These are phyloP conservation scores for Carallia pectinifolia DNA, from an alignment of 345 rosid species.

Conservation along the genomic window DNA sequence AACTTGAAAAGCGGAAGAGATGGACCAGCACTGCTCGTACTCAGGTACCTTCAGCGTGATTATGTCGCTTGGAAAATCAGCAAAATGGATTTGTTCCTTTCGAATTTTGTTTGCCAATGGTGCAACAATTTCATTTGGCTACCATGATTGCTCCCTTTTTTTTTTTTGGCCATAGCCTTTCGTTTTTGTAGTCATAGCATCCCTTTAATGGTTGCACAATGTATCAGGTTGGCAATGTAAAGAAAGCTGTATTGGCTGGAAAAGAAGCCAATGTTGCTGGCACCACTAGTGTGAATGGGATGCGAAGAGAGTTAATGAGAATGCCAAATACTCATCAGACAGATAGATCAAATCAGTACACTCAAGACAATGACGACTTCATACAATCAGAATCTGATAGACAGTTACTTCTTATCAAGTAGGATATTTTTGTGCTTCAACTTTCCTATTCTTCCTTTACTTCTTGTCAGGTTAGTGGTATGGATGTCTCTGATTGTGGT, in stretches of 20 bases:
- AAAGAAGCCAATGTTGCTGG: conserved; percentile 48
- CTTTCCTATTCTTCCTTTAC: neutral
- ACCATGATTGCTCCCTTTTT: no score
- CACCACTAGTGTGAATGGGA: conserved; percentile 47
- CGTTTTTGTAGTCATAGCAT: neutral
- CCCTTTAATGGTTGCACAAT: conserved; percentile 17
- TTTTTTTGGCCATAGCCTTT: no score
- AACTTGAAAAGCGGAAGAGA: conserved; percentile 88
- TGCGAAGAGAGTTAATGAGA: conserved; percentile 83
- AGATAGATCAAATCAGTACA: conserved; percentile 56
- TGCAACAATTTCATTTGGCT: no score
- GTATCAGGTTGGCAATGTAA: conserved; percentile 67
- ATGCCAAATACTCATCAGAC: conserved; percentile 60
- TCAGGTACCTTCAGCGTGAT: conserved; percentile 43
- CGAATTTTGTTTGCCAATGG: no score
- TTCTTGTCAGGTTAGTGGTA: no score
- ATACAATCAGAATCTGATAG: conserved; percentile 93
- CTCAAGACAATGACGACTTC: conserved; percentile 65
- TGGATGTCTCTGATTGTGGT: neutral
- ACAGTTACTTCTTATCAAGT: conserved; percentile 91
- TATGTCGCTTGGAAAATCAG: neutral
- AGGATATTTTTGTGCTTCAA: conserved; percentile 18
- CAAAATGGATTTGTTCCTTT: no score
- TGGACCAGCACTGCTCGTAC: conserved; percentile 84
- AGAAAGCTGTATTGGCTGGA: conserved; percentile 66